Conservation (phyloP, 2,329 filamentous ascomycete species). For the Neoscytalidium dimidiatum region DNA sequence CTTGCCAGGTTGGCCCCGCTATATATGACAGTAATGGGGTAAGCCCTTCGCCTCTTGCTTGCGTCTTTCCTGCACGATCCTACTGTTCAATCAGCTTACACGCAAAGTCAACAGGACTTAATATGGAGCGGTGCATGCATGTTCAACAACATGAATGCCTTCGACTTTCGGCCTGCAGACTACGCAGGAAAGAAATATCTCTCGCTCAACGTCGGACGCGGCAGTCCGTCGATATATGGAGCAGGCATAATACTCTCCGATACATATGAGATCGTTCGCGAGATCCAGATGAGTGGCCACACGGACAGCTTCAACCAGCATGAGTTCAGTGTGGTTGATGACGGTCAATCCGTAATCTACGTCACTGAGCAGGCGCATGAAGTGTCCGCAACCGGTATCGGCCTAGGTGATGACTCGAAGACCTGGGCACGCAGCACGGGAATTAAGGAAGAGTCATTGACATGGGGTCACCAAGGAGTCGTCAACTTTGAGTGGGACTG, state of each 20-base stretch:
- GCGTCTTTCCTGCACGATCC: not conserved
- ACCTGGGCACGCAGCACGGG: slow-evolving; percentile 36
- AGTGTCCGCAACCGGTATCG: not conserved
- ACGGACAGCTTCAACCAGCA: slow-evolving; percentile 53
- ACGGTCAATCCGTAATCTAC: slow-evolving; percentile 43
- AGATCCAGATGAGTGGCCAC: slow-evolving; percentile 38
- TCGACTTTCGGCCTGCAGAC: slow-evolving; percentile 48
- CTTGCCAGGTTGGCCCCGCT: slow-evolving; percentile 31
- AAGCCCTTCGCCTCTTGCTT: slow-evolving; percentile 49
- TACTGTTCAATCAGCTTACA: not conserved
- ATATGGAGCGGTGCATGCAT: slow-evolving; percentile 52
- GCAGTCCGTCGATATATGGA: slow-evolving; percentile 51
- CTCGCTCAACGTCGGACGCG: slow-evolving; percentile 50
- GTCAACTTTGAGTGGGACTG: slow-evolving; percentile 61
- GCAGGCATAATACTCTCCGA: slow-evolving; percentile 56
- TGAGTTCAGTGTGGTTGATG: slow-evolving; percentile 51
- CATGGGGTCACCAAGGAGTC: slow-evolving; percentile 45
- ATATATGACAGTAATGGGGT: slow-evolving; percentile 31
- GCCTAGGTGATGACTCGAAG: slow-evolving; percentile 39
- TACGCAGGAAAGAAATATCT: slow-evolving; percentile 53
- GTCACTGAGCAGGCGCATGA: slow-evolving; percentile 36
- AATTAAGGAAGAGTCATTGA: slow-evolving; percentile 44
- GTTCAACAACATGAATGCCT: slow-evolving; percentile 46
- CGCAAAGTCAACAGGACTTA: slow-evolving; percentile 37
- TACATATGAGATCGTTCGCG: slow-evolving; percentile 50